Evolutionary conservation across 2,329 filamentous ascomycete species (phyloP), one percentile per base, ranked within the genome.

Genomic region (Canariomyces notabilis): DNA sequence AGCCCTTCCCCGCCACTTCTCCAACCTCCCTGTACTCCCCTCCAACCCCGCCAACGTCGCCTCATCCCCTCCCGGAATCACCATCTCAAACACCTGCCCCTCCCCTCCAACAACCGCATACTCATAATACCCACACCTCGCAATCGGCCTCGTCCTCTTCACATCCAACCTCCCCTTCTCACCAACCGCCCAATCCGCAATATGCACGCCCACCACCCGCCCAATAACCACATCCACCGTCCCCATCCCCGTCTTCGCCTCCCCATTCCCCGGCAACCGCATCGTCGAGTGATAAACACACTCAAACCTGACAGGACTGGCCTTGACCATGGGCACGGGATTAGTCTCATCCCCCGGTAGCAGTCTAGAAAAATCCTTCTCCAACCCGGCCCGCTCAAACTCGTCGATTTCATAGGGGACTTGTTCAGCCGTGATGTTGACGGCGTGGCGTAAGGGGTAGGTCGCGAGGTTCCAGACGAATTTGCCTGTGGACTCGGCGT

Each of bases 401-500:
- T 82, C 78, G 56, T 82, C 77, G 5, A 76, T 66, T 0, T 68
- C 71, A 8, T 60, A 64, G 0, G 64, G 61, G 3, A 78, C 60
- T 47, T 72, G 72, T 53, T 80, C 71, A 0, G 76, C 74, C 0
- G 72, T 72, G 16, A 68, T 64, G 53, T 81, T 82, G 33, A 82
- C 76, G 0, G 70, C 70, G 16, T 80, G 68, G 4, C 76, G 72
- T 8, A 82, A 61, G 1, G 69, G 68, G 57, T 67, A 82, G 0
- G 78, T 82, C 0, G 77, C 76, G 5, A 83, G 64, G 56, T 77
- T 79, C 77, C 77, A 82, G 54, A 71, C 72, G 57, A 82, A 82
- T 1, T 70, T 64, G 5, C 77, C 76, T 0, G 76, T 79, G 5
- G 66, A 53, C 58, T 82, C 76, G 52, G 67, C 73, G 59, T 82